Conservation (phyloP, 768 basidiomycete species). For the Ramaria rubella region DNA sequence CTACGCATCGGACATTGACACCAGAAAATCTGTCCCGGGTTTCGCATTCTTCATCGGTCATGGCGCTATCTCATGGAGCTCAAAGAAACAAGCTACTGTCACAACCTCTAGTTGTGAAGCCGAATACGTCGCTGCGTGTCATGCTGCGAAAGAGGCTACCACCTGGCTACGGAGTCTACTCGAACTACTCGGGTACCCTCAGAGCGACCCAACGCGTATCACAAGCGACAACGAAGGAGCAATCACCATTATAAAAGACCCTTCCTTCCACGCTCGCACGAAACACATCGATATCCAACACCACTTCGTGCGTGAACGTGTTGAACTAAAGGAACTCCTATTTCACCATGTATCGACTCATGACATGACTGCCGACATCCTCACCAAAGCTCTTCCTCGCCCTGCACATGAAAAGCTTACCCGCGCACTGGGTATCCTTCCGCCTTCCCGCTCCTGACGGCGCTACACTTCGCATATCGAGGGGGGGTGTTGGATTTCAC, state of each 20-base stretch:
- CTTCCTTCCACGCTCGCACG: slow-evolving; percentile 28
- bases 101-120: slow-evolving; percentile 13
- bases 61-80: slow-evolving; percentile 25
- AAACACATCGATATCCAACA: slow-evolving; percentile 40
- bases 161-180: slow-evolving; percentile 12
- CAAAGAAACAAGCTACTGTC: slow-evolving; percentile 17
- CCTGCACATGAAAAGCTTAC: not conserved
- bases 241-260: slow-evolving; percentile 29
- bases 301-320: slow-evolving; percentile 33
- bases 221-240: slow-evolving; percentile 33
- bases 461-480: no score
- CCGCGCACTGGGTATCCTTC: not conserved
- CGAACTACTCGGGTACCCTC: slow-evolving; percentile 16
- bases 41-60: slow-evolving; percentile 29
- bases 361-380: slow-evolving; percentile 32
- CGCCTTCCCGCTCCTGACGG: no score
- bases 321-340: slow-evolving; percentile 21
- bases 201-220: slow-evolving; percentile 14
- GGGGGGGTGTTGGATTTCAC: no score
- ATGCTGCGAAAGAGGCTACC: slow-evolving; percentile 14
- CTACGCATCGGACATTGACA: slow-evolving; percentile 23
- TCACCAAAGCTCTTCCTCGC: slow-evolving; percentile 33
- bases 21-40: slow-evolving; percentile 29
- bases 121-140: slow-evolving; percentile 14
- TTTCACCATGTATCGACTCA: slow-evolving; percentile 27